Evolutionary conservation across 805 yeast genomes (phyloP), one percentile per base, ranked within the genome.

Genomic region (Saturnispora bothae): DNA sequence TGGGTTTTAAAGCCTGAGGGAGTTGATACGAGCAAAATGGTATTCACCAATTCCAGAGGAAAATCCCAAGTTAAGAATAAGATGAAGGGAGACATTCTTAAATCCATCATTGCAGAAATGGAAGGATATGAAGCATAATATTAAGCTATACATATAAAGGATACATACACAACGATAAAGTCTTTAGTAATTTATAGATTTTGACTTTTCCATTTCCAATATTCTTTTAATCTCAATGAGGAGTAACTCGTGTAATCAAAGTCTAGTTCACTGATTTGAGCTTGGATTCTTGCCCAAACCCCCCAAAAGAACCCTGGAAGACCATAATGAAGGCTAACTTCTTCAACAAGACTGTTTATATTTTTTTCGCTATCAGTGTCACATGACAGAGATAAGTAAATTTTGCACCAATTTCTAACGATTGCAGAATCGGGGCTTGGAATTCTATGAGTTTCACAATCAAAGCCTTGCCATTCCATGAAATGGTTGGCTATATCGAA

Each of bases 261-360:
- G 47, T 82, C 89, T 33, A 81, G 80, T 21, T 72, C 67, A 2
- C 85, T 77, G 17, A 77, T 71, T 39, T 68, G 68, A 43, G 79
- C 66, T 56, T 81, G 92, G 38, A 82, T 81, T 43, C 76, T 78
- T 2, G 86, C 75, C 92, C 92, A 81, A 8, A 82, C 68, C 1
- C 89, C 88, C 92, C 92, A 81, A 53, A 78, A 81, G 50, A 81
- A 78, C 1, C 89, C 92, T 0, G 92, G 92, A 58, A 81, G 58
- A 0, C 92, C 92, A 61, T 78, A 82, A 62, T 71, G 79, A 4
- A 66, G 53, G 12, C 62, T 56, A 17, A 82, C 66, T 52, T 81
- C 88, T 10, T 61, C 55, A 16, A 80, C 69, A 22, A 80, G 57
- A 1, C 43, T 45, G 38, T 65, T 65, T 5, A 78, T 58, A 16